Percentiles rank a stretch among this genome's conserved stretches.
phyloP scores from a whole-genome alignment of 2,329 filamentous ascomycete genomes.

The Lecanosticta acicola region DNA sequence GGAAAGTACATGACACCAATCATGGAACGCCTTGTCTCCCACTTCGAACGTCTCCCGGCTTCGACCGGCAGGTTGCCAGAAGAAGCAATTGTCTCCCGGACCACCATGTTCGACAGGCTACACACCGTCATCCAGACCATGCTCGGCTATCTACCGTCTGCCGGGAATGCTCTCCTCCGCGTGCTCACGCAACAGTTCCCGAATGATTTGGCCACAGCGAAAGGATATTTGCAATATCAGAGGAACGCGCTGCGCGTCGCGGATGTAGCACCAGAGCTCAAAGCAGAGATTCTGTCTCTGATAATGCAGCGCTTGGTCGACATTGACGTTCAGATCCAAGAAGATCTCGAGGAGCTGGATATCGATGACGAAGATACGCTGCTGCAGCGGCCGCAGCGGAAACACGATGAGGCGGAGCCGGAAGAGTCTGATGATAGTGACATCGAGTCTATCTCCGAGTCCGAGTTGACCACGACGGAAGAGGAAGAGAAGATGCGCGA shows the following conservation, averaged over 20 bases:
- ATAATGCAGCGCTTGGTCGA: conserved; percentile 84
- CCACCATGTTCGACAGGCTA: conserved; percentile 64
- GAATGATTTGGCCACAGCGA: conserved; percentile 59
- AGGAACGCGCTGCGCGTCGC: conserved; percentile 74
- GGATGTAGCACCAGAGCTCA: conserved; percentile 70
- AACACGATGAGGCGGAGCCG: conserved; percentile 47
- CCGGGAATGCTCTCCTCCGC: conserved; percentile 62
- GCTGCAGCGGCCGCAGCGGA: conserved; percentile 45
- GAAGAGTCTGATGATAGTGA: conserved; percentile 57
- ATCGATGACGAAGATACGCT: conserved; percentile 77
- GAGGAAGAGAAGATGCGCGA: conserved; percentile 58
- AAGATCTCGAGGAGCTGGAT: conserved; percentile 86
- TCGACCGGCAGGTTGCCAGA: conserved; percentile 50
- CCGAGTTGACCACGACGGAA: conserved; percentile 54
- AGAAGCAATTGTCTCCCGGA: conserved; percentile 54
- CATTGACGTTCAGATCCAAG: conserved; percentile 91
- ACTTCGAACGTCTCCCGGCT: conserved; percentile 61
- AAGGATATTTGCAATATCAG: conserved; percentile 80
- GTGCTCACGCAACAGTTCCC: conserved; percentile 31
- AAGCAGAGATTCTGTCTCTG: conserved; percentile 72
- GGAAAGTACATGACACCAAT: conserved; percentile 69
- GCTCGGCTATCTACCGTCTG: conserved; percentile 74
- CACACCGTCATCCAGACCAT: conserved; percentile 73
- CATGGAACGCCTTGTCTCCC: conserved; percentile 72
- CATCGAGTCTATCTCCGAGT: conserved; percentile 62